Evolutionary conservation across 2,329 filamentous ascomycete genomes (phyloP), one percentile per base, ranked within the genome.

Genomic region (Aspergillus thermomutatus): DNA sequence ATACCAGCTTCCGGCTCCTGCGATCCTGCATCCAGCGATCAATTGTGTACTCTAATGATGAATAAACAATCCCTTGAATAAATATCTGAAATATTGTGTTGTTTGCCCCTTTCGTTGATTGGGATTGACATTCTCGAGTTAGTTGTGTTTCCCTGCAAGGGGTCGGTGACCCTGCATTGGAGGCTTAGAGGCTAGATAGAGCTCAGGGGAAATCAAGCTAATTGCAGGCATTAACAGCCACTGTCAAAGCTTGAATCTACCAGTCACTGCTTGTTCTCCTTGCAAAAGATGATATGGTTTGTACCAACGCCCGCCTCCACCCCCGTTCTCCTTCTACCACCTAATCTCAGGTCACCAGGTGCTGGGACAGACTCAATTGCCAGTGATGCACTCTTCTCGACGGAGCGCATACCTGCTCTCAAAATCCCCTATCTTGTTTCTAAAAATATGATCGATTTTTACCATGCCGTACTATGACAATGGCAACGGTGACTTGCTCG

Each of bases 401-500:
- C n/a, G n/a, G 19, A 9, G 8, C 11, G 11, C 19, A 45, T 23
- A 9, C n/a, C 3, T 23, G 41, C 19, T 23, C n/a, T 45, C 41
- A 4, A 45, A 10, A 14, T 19, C 19, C 10, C 19, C 10, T 2
- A 8, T 45, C 3, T 9, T 14, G 3, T 8, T 31, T 31, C 47
- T 49, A 23, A 23, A 21, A 11, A 17, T 21, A 50, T 28, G 19
- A 50, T 19, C 26, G 11, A 27, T 26, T 8, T 17, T 49, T 25
- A 27, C 14, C 14, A 19, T 19, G 14, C 27, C 21, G 6, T 17
- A 37, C 31, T n/a, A 50, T 19, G 26, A 31, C 41, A 23, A 45
- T 43, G 40, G 56, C 27, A 58, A 58, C 58, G 52, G 58, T 60
- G 48, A 47, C 53, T 53, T 41, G 50, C 54, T 31, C 28, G 40